Base-by-base conservation (phyloP, 495 filamentous ascomycete genomes). In the Penicillium angulare region DNA sequence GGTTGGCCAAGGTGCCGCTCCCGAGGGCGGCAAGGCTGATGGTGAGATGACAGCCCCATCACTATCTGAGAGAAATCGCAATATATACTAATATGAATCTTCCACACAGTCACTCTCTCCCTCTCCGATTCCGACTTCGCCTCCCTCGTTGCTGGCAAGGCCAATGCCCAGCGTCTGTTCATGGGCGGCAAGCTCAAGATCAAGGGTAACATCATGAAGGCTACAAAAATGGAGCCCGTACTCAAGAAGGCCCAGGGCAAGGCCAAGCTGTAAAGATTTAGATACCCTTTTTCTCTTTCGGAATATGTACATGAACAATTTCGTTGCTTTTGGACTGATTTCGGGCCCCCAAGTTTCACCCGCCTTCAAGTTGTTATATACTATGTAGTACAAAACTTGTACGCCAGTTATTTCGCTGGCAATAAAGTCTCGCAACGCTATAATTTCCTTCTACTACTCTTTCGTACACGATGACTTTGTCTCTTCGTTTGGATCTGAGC, bases 201-300 rank as follows among this genome's bases (percentile, higher is more conserved):
- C 63, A 95, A 91, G 82, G 93, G 93, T 41, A 90, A 97, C 71
- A 85, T 98, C 41, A 97, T 97, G 95, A 95, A 95, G 83, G 93
- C 93, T 20, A 97, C 93, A 36, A 96, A 95, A 84, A 85, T 93
- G 72, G 90, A 96, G 70, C 90, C 91, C 45, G 84, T 97, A 64
- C 75, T 97, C 53, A 90, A 91, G 80, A 95, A 91, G 78, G 88
- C 90, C 50, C 85, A 86, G 68, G 81, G 78, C 53, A 90, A 88
- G 77, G 83, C 90, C 58, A 96, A 95, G 78, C 77, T 96, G 72
- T 92, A 79, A 75, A 72, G 45, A 61, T 35, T 68, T 46, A 71
- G 60, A 72, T 72, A 71, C 71, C 68, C 45, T 15, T 17, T 24
- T 18, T 24, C 16, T 16, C 15, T 47, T 47, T 29, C 24, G 23